Evolutionary conservation across 345 rosid species (phyloP).

Genomic region (Salix suchowensis): DNA sequence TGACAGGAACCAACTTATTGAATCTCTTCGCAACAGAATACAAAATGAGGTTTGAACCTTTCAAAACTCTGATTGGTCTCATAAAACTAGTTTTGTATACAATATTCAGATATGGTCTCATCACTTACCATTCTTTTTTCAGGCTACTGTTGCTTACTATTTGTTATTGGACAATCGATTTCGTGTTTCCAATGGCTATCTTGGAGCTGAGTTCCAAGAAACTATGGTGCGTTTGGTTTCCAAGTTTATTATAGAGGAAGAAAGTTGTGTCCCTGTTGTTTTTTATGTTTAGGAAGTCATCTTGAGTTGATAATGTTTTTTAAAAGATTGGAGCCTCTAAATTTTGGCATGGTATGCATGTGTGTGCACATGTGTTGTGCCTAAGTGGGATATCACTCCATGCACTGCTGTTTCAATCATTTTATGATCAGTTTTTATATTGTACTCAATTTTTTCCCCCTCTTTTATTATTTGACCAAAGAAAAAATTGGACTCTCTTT

Average conservation of each 20-base stretch:
- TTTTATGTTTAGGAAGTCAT: not conserved
- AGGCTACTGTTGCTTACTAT: constrained; percentile 96
- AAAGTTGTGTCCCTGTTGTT: not conserved
- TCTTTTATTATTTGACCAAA: not conserved
- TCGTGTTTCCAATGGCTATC: constrained; percentile 71
- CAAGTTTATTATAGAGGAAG: not conserved
- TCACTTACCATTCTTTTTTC: constrained; percentile 24
- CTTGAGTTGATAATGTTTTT: not conserved
- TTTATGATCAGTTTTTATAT: not conserved
- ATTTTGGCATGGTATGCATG: not conserved
- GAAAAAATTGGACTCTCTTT: not conserved
- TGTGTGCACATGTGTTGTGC: not conserved
- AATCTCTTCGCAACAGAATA: constrained; percentile 70
- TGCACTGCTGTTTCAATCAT: not conserved
- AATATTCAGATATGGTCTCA: not conserved
- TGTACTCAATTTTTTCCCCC: not conserved
- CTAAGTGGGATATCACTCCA: not conserved
- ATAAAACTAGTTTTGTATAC: not conserved
- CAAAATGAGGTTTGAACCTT: constrained; percentile 63
- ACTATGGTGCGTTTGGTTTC: constrained; percentile 44
- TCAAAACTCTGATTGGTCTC: constrained; percentile 5
- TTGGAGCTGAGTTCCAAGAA: constrained; percentile 74
- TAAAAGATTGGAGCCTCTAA: not conserved
- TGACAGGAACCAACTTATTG: constrained; percentile 60
- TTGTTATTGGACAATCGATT: constrained; percentile 71